Percentiles rank a stretch among this genome's conserved stretches.
Evolutionary conservation across 2,329 filamentous ascomycete genomes (phyloP).

Genomic region (Fusarium sterilihyphosum): DNA sequence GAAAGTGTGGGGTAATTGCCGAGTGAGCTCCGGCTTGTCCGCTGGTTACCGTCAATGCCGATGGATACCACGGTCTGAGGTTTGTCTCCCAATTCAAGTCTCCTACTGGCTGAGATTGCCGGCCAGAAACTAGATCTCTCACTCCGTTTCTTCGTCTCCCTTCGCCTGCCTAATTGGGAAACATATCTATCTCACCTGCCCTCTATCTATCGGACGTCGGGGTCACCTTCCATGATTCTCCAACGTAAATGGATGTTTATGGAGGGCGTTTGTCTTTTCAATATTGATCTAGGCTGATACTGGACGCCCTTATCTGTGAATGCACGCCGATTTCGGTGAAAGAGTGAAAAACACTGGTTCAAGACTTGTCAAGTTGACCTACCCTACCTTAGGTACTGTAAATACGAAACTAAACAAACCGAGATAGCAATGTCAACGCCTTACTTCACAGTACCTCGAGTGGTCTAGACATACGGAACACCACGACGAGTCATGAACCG

Average conservation of each 20-base stretch:
- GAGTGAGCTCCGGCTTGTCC: slow-evolving; percentile 19
- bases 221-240: slow-evolving; percentile 1
- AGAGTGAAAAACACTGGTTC: background rate
- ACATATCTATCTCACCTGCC: slow-evolving; percentile 11
- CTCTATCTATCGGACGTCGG: slow-evolving; percentile 1
- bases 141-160: slow-evolving; percentile 17
- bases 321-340: slow-evolving; percentile 17
- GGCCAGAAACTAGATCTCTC: slow-evolving; percentile 4
- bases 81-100: slow-evolving; percentile 30
- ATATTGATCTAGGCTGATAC: background rate
- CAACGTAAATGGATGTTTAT: background rate
- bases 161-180: slow-evolving; percentile 35
- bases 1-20: slow-evolving; percentile 34
- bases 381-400: background rate
- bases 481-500: background rate
- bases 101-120: slow-evolving; percentile 28
- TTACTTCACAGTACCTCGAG: slow-evolving; percentile 18
- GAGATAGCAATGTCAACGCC: slow-evolving; percentile 28
- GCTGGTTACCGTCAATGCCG: slow-evolving; percentile 40
- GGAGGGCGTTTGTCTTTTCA: background rate
- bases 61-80: slow-evolving; percentile 22
- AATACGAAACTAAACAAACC: slow-evolving; percentile 6
- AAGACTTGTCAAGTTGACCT: background rate
- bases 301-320: background rate
- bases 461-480: background rate